Evolutionary conservation across 805 yeast species (phyloP), one percentile per base, ranked within the genome.

Genomic region (Vanderwaltozyma tropicalis): DNA sequence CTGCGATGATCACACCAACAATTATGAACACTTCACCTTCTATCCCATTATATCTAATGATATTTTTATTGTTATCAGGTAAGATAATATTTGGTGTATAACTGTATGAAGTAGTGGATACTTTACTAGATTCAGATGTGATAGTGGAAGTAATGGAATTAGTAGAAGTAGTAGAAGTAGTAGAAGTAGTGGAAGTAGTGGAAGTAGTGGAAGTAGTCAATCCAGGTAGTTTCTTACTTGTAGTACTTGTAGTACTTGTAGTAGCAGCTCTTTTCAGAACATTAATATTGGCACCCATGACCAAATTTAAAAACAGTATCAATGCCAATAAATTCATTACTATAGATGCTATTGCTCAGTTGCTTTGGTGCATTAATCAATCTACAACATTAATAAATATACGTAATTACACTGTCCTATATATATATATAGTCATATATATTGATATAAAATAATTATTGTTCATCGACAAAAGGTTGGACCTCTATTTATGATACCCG

Each of bases 11-110:
- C 19, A 77, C 67, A 2, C 92, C 95, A 41, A 82, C 77, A 0
- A 80, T 80, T 32, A 84, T 81, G 60, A 82, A 84, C 3, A 82
- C 84, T 1, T 89, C 78, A 3, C 92, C 94, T 34, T 71, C 68
- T 1, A 80, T 78, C 31, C 71, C 64, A 6, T 50, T 54, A 13
- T 72, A 58, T 25, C 64, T 56, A 20, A 65, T 51, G 16, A 82
- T 65, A 48, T 67, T 74, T 15, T 89, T 87, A 57, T 81, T 82
- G 5, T 46, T 43, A 10, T 40, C 41, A 5, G 53, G 40, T 17
- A 43, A 35, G 12, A 59, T 48, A 25, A 57, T 51, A 8, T 39
- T 38, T 5, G 19, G 8, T n/a, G 31, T 22, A 19, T 34, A 28
- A 20, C 28, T 28, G 31, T 34, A 34, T 12, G 32, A 29, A 1